Base-by-base conservation (phyloP, 148 eudicot species). In the Gaultheria prostrata region DNA sequence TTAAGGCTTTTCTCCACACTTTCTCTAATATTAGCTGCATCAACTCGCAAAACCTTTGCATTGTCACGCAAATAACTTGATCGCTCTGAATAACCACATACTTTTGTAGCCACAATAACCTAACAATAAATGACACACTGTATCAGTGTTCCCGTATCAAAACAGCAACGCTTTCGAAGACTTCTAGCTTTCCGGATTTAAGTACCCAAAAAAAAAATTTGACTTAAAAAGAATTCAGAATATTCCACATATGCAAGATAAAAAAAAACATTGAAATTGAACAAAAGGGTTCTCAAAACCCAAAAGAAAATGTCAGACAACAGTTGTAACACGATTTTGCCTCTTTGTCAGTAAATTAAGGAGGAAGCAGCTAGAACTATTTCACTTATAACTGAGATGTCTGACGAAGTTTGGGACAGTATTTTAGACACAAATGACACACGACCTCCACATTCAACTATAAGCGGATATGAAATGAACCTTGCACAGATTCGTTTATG, bases 1-100 rank as follows among this genome's bases (percentile, higher is more conserved):
- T 92, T 91, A 45, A 94, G 95, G 87, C 99, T 96, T 92, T 96
- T 96, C 89, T 96, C 99, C 39, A 96, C 98, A 87, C 99, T 96
- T 86, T 96, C 99, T 90, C 85, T 90, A 32, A 96, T 94, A 85
- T 96, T 96, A 81, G 97, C 95, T 83, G 98, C 99, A 94, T 96
- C 99, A 83, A 96, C 99, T 77, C 98, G 88, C 85, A 90, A 82
- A 57, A 91, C 87, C 13, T 89, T 87, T 80, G 92, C 90, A 86
- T 90, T 92, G 17, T 96, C 99, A 61, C 99, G 95, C 33, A 96
- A 1, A 82, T 93, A 94, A 85, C 87, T 65, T 53, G 89, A 76
- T 81, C 91, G 84, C 87, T 96, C 97, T 61, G 99, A 93, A 83
- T 93, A 96, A 77, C 99, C 99, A 90, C 93, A 84, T 30, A 96